Evolutionary conservation across 441 rosid genomes (phyloP), one percentile per base, ranked within the genome.

Genomic region (Brassica hybrid): DNA sequence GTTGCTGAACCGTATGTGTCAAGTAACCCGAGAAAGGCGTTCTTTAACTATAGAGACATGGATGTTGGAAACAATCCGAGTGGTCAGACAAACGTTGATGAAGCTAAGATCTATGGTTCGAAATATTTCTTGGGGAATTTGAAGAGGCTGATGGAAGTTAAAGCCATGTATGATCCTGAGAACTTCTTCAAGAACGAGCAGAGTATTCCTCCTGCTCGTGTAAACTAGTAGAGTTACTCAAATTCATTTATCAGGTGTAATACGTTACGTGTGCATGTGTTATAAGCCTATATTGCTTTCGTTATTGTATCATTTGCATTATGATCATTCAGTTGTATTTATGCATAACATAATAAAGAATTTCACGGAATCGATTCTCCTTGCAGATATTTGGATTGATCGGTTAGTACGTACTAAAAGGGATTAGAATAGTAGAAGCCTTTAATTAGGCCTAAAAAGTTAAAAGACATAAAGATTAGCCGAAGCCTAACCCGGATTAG

Each of bases 11-110:
- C 94, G 18, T 91, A 82, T 30, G 89, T 87, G 5, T 89, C 96
- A 11, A 84, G 74, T 76, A 80, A 81, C 45, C 96, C 97, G 0
- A 83, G 97, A 78, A 34, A 62, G 7, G 87, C 94, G 6, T 92
- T 87, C 69, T 78, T 88, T 69, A 92, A 92, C 32, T 90, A 89
- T 36, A 86, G 88, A 77, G 97, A 92, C 78, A 79, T 90, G 48
- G 97, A 92, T 60, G 9, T 78, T 50, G 76, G 81, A 78, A 78
- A 65, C 41, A 77, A 77, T 58, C 81, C 73, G 5, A 77, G 76
- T 65, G 76, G 73, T 21, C 38, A 67, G 70, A 78, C 81, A 67
- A 36, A 73, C 36, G 52, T 78, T 0, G 70, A 73, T 12, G 70
- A 73, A 21, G 77, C 81, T 73, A 67, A 32, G 69, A 73, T 73